These are phyloP conservation scores for Cochlearia excelsa DNA, from an alignment of 345 rosid species.

Conservation along the genomic window DNA sequence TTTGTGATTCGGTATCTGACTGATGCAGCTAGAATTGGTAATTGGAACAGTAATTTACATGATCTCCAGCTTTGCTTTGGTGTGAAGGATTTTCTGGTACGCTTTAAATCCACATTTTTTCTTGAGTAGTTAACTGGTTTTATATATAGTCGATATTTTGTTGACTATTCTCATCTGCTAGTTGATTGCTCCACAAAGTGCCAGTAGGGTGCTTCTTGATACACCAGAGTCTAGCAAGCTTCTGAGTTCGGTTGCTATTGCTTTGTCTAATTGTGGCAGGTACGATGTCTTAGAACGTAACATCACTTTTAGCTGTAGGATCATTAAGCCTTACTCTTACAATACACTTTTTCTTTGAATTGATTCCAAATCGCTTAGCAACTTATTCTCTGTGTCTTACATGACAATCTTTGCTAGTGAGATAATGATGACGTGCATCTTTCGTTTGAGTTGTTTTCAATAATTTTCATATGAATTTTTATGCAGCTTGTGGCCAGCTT, in stretches of 20 bases:
- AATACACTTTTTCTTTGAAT: slow-evolving; percentile 22
- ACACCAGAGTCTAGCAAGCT: slow-evolving; percentile 91
- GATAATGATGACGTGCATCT: slow-evolving; percentile 13
- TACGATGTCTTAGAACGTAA: slow-evolving; percentile 38
- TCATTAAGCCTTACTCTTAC: slow-evolving; percentile 7
- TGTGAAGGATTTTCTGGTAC: slow-evolving; percentile 86
- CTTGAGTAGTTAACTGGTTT: background rate
- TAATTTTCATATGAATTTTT: slow-evolving; percentile 20
- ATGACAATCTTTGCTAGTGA: slow-evolving; percentile 7
- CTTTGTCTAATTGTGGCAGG: slow-evolving; percentile 91
- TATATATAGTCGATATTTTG: slow-evolving; percentile 16
- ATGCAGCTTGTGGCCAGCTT: slow-evolving; percentile 90
- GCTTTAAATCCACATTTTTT: slow-evolving; percentile 18
- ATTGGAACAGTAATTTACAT: slow-evolving; percentile 62
- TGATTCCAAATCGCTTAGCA: slow-evolving; percentile 11
- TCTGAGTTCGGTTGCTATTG: slow-evolving; percentile 88
- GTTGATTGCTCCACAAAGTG: slow-evolving; percentile 97
- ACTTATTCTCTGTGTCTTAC: background rate
- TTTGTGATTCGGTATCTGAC: slow-evolving; percentile 36
- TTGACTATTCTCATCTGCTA: slow-evolving; percentile 31
- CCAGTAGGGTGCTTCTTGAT: slow-evolving; percentile 93
- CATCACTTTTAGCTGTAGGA: slow-evolving; percentile 13
- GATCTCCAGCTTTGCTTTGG: slow-evolving; percentile 96
- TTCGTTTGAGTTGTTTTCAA: slow-evolving; percentile 6
- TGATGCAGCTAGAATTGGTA: slow-evolving; percentile 56